These are phyloP conservation scores for Leccinum fibrillosum DNA, from an alignment of 768 basidiomycete genomes.

Conservation along the genomic window DNA sequence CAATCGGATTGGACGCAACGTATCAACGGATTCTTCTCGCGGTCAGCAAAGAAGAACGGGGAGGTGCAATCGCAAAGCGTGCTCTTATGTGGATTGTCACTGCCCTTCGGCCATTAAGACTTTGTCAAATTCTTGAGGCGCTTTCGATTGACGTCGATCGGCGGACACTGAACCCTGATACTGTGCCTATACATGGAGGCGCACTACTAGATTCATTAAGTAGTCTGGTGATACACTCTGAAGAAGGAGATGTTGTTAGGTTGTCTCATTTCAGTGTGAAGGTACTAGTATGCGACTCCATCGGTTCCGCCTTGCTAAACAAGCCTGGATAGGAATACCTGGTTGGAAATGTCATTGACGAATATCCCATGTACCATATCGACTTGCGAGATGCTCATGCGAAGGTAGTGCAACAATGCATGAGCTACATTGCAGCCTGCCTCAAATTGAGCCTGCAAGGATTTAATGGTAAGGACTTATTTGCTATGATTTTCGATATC, in stretches of 20 bases:
- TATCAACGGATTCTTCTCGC: not conserved
- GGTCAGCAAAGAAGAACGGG: not conserved
- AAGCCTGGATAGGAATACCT: not conserved
- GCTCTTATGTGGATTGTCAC: not conserved
- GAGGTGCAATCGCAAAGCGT: not conserved
- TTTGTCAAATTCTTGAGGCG: not conserved
- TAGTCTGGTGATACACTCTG: not conserved
- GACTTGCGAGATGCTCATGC: not conserved
- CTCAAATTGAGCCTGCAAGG: not conserved
- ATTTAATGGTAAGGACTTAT: not conserved
- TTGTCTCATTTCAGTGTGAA: not conserved
- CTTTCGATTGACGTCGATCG: not conserved
- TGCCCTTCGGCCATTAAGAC: not conserved
- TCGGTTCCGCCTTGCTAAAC: not conserved
- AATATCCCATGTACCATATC: not conserved
- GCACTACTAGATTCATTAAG: not conserved
- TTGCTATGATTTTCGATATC: not conserved
- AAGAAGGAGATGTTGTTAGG: not conserved
- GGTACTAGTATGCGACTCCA: not conserved
- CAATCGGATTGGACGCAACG: not conserved
- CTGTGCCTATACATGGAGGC: not conserved
- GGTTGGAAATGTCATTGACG: fast-evolving
- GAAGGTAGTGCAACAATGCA: not conserved
- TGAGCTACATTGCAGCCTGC: not conserved
- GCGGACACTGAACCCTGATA: not conserved